Percentiles rank a stretch among this genome's conserved stretches.
Conservation (phyloP, 2,329 filamentous ascomycete species). For the Lecanoromycetidae sp. region DNA sequence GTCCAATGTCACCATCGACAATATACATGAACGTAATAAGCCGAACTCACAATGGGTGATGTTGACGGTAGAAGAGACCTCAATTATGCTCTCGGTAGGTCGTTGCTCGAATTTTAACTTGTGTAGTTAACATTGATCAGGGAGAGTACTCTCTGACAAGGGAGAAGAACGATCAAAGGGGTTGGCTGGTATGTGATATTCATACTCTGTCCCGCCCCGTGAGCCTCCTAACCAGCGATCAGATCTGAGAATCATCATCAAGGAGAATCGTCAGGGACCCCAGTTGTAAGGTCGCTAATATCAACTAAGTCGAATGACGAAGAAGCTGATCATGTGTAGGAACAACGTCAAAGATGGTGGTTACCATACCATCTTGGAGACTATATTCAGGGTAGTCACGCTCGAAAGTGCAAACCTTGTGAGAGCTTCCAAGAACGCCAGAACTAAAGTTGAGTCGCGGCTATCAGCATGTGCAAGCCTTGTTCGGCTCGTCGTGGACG, state of each 20-base stretch:
- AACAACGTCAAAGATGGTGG: constrained; percentile 55
- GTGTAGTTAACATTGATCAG: constrained; percentile 15
- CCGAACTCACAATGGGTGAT: constrained; percentile 28
- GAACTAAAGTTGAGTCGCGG: constrained; percentile 41
- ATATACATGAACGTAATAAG: too few relatives aligned
- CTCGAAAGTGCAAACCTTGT: constrained; percentile 56
- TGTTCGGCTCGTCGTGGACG: constrained; percentile 58
- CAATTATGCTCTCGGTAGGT: constrained; percentile 27
- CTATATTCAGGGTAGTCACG: constrained; percentile 57
- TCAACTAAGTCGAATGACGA: constrained; percentile 8
- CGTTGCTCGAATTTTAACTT: background rate
- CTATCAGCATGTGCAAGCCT: constrained; percentile 59
- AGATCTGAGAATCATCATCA: constrained; percentile 46
- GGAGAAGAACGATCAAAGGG: constrained; percentile 39
- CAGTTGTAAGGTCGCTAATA: constrained; percentile 20
- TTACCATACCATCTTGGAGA: constrained; percentile 73
- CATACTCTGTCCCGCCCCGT: constrained; percentile 15
- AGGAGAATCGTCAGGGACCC: constrained; percentile 38
- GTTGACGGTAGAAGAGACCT: constrained; percentile 24
- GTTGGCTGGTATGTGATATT: constrained; percentile 32
- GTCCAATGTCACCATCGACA: too few relatives aligned
- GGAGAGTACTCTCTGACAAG: constrained; percentile 32
- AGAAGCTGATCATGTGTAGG: constrained; percentile 18
- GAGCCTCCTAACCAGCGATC: constrained; percentile 5
- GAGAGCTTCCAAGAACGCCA: constrained; percentile 42